Evolutionary conservation across 108 stramenopile species (phyloP).

Genomic region (Nitzschia palea): DNA sequence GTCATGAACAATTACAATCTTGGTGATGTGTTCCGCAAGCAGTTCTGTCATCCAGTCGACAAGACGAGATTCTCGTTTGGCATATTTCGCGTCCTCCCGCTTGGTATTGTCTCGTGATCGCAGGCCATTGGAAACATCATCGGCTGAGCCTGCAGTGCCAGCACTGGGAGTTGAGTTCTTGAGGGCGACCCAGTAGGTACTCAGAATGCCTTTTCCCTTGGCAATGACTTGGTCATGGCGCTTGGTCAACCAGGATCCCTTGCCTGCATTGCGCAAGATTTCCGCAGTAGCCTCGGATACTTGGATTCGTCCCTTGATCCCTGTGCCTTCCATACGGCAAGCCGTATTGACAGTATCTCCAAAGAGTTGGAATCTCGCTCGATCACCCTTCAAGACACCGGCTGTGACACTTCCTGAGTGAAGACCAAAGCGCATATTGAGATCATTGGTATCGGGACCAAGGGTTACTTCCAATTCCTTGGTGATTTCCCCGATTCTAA

Average conservation of each 20-base stretch:
- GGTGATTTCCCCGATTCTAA: background rate
- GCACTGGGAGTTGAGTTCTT: background rate
- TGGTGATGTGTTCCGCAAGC: background rate
- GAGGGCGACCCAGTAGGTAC: constrained; percentile 20
- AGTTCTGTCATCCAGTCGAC: constrained; percentile 12
- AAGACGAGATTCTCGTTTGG: background rate
- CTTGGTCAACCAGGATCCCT: constrained; percentile 10
- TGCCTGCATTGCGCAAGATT: constrained; percentile 8
- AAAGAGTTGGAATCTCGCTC: background rate
- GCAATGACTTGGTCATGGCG: constrained; percentile 14
- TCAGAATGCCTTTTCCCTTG: constrained; percentile 21
- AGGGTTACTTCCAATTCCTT: constrained; percentile 5
- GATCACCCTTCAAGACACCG: constrained; percentile 1
- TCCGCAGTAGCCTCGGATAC: constrained; percentile 25
- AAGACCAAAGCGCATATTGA: constrained; percentile 7
- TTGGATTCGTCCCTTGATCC: constrained; percentile 20
- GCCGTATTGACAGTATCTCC: constrained; percentile 36
- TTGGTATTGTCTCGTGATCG: background rate
- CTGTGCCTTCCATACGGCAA: constrained; percentile 43
- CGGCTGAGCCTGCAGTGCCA: background rate
- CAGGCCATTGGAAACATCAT: background rate
- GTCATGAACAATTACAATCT: constrained; percentile 2
- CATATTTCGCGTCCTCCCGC: background rate
- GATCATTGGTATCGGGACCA: constrained; percentile 1
- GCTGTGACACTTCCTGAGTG: constrained; percentile 7